Base-by-base conservation (phyloP, 345 rosid genomes). In the Linum usitatissimum region DNA sequence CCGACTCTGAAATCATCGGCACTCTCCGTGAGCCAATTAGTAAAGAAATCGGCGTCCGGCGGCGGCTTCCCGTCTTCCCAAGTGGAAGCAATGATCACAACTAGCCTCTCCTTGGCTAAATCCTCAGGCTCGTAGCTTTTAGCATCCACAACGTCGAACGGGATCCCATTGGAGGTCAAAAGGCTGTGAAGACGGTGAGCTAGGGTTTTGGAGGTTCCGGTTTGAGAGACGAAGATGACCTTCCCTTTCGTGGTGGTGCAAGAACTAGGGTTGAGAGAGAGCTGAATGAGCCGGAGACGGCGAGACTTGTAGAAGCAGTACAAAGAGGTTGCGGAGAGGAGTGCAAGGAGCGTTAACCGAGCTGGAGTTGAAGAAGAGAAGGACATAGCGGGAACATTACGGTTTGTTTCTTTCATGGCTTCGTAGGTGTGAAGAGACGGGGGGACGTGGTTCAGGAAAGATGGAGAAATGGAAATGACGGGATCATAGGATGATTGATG, bases 21-120 rank as follows among this genome's bases (percentile, higher is more conserved):
- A 70, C 90, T 84, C 79, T 93, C 99, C 0, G 78, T 73, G 5
- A 90, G 77, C 91, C 94, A 90, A 69, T 82, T 72, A 48, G 80
- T 77, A 28, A 93, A 85, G 70, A 90, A 90, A 62, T 71, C 72
- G 12, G 86, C 86, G 60, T 73, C 73, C 30, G 70, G 65, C 17
- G 99, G 96, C 18, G 94, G 84, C 21, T 81, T 84, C 13, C 99
- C 97, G 28, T 76, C 88, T 1, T 86, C 92, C 97, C 99, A 93
- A 3, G 95, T 86, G 57, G 96, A 90, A n/a, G 96, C 89, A 31
- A 93, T 53, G 66, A 87, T 73, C 58, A 93, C 23, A n/a, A 87
- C 72, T 4, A 82, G 42, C 15, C 72, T 64, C 65, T 92, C 98
- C 49, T 82, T 82, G 2, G 86, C 77, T 36, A 93, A 80, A 69